Evolutionary conservation across 73 alveolate genomes (phyloP).

Genomic region (Tetrahymena borealis): DNA sequence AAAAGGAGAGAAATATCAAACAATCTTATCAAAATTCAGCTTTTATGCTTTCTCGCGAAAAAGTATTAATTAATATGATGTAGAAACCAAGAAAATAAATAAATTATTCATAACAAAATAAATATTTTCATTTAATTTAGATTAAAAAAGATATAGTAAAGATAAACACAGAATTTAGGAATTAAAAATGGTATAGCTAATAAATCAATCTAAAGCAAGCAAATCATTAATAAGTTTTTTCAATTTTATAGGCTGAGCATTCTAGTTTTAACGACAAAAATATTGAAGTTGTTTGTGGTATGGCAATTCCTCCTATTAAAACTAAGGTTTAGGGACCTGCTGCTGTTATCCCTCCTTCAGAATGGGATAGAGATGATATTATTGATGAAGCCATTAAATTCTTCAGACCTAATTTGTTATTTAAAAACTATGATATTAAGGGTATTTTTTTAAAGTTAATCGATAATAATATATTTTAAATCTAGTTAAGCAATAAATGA

Average conservation of each 20-base stretch:
- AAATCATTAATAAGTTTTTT: neutral
- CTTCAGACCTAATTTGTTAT: constrained; percentile 64
- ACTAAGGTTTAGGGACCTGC: constrained; percentile 52
- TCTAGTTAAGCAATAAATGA: neutral
- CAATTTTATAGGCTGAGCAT: neutral
- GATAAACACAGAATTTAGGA: neutral
- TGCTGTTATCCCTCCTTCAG: neutral
- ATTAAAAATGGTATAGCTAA: neutral
- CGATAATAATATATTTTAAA: neutral
- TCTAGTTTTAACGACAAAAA: neutral
- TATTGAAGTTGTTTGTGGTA: constrained; percentile 30
- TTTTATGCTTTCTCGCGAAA: neutral
- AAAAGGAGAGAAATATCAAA: neutral
- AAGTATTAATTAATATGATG: no score
- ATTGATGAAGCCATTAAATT: constrained; percentile 62
- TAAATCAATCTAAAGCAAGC: neutral
- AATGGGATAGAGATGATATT: constrained; percentile 46
- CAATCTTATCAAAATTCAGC: neutral
- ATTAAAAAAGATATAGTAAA: neutral
- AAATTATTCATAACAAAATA: neutral
- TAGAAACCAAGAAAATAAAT: neutral
- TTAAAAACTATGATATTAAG: constrained; percentile 55
- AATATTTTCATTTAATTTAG: neutral
- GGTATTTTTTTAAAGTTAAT: neutral
- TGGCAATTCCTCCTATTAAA: constrained; percentile 42